Base-by-base conservation (phyloP, 306 rosid genomes). In the Vigna angularis region DNA sequence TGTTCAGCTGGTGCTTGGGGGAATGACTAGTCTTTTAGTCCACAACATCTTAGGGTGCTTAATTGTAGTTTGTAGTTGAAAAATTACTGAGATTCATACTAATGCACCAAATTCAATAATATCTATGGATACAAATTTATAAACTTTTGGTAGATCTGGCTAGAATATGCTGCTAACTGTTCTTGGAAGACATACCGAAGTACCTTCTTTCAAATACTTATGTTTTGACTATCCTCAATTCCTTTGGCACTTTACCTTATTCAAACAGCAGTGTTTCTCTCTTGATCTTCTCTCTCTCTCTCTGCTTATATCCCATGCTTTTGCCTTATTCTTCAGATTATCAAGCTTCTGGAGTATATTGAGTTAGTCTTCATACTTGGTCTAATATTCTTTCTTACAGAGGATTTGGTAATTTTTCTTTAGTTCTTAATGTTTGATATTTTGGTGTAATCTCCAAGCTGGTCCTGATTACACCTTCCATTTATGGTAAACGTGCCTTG, bases 91-190 rank as follows among this genome's bases (percentile, higher is more conserved):
- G 77, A 70, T 85, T 76, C 69, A 70, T 58, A 51, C 63, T 44
- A 70, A 58, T 79, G 82, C 66, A n/a, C 70, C 30, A 64, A 75
- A 70, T 75, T 85, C n/a, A 65, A 62, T 32, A n/a, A 32, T 53
- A 65, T 56, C 38, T 32, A 22, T 32, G 1, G 22, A 73, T 57
- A 40, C 16, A 34, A 65, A 42, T 71, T 79, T 72, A 58, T 67
- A 9, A 51, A 59, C n/a, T 40, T 3, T 59, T 66, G 74, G 34
- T 76, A 78, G 86, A 86, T 79, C 82, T 75, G 81, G 67, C 72
- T 79, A 32, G 40, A 44, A 65, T 57, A 63, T 62, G 66, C 56
- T 74, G 26, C 64, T 74, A 51, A 70, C 48, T 38, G 78, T 50
- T 72, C 80, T 57, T 36, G 62, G 10, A 72, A 42, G 68, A 17